Percentiles rank a stretch among this genome's conserved stretches.
phyloP scores from a whole-genome alignment of 2,329 filamentous ascomycete genomes.

The Rhexocercosporidium sp. region DNA sequence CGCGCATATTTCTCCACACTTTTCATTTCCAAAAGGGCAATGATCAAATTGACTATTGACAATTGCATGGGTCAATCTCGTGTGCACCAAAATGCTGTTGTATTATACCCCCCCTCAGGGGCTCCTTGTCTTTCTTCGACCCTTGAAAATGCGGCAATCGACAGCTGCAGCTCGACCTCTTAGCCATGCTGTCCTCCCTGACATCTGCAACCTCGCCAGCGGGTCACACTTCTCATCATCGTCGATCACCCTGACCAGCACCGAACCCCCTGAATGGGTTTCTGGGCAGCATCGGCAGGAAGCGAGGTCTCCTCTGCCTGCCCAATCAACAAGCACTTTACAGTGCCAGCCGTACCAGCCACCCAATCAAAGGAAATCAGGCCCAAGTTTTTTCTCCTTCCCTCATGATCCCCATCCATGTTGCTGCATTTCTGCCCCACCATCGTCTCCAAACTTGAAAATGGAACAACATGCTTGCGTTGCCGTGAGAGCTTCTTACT shows the following conservation, averaged over 20 bases:
- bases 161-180: conserved; percentile 11
- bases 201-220: conserved; percentile 14
- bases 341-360: not conserved
- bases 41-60: not conserved
- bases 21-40: not conserved
- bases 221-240: conserved; percentile 10
- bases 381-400: conserved; percentile 4
- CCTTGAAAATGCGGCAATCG: conserved; percentile 18
- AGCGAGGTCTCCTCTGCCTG: not conserved
- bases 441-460: conserved; percentile 28
- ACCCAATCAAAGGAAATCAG: not conserved
- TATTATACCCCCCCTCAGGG: not conserved
- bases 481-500: not conserved
- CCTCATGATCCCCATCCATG: conserved; percentile 1
- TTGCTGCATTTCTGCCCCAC: conserved; percentile 15
- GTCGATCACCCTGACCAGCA: conserved; percentile 14
- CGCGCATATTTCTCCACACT: conserved; percentile 17
- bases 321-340: conserved; percentile 1
- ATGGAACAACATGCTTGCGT: conserved; percentile 3
- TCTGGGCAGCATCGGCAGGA: not conserved
- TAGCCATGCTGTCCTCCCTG: conserved; percentile 7
- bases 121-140: not conserved
- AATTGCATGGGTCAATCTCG: not conserved
- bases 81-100: not conserved
- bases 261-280: conserved; percentile 12